Conservation (phyloP, 108 stramenopile species). For the Mayamaea pseudoterrestris region DNA sequence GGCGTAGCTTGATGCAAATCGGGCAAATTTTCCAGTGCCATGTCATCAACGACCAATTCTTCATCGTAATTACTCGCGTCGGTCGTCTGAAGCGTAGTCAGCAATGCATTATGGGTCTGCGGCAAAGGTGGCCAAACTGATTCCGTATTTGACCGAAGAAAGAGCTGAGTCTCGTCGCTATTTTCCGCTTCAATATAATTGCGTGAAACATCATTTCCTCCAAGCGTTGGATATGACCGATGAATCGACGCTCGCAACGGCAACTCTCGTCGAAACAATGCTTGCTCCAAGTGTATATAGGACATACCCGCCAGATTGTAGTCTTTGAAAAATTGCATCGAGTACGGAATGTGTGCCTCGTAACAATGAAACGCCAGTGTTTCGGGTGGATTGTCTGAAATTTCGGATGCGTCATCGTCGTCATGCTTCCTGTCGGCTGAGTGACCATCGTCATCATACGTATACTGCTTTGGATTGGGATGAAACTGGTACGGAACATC, state of each 20-base stretch:
- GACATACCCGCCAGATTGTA: constrained; percentile 66
- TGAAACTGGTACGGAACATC: constrained; percentile 34
- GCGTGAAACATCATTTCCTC: too few relatives aligned
- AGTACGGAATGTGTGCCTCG: constrained; percentile 85
- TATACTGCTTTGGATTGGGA: constrained; percentile 58
- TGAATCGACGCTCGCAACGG: not conserved
- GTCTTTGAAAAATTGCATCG: constrained; percentile 86
- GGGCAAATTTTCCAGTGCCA: not conserved
- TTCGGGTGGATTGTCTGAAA: constrained; percentile 11
- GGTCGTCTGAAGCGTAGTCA: too few relatives aligned
- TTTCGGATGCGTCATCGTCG: not conserved
- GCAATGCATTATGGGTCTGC: too few relatives aligned
- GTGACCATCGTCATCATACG: not conserved
- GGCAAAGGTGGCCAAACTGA: too few relatives aligned
- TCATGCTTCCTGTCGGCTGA: not conserved
- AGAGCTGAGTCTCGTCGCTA: not conserved
- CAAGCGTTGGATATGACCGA: too few relatives aligned
- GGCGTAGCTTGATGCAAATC: not conserved
- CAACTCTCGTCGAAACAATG: not conserved
- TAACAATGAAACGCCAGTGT: constrained; percentile 69
- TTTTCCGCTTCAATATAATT: too few relatives aligned
- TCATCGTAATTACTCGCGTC: not conserved
- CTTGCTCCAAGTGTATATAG: constrained; percentile 43
- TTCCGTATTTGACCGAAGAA: not conserved
- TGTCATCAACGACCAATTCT: not conserved